These are phyloP conservation scores for Adansonia gregorii DNA, from an alignment of 441 rosid species.

Conservation along the genomic window DNA sequence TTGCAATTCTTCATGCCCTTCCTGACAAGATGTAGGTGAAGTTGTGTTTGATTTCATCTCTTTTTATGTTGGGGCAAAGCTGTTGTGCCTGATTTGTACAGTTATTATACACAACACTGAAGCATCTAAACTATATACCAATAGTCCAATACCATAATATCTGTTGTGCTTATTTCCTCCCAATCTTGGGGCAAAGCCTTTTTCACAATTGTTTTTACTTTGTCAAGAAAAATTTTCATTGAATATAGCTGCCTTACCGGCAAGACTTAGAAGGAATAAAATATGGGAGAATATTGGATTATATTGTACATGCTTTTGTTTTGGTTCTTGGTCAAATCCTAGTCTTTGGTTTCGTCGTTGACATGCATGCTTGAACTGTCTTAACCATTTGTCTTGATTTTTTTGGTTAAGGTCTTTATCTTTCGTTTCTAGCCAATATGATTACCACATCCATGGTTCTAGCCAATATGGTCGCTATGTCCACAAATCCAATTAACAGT, in stretches of 20 bases:
- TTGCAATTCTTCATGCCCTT: neutral
- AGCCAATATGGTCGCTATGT: neutral
- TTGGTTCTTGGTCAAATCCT: neutral
- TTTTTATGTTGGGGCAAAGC: slow-evolving; percentile 1
- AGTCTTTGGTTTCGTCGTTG: neutral
- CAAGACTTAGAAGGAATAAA: neutral
- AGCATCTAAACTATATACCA: slow-evolving; percentile 5
- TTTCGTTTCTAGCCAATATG: neutral
- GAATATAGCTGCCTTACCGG: neutral
- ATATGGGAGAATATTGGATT: neutral
- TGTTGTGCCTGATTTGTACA: slow-evolving; percentile 21
- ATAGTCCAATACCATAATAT: neutral
- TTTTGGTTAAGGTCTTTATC: neutral
- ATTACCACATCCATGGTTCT: too few species aligned
- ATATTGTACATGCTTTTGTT: neutral
- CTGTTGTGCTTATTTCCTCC: too few species aligned
- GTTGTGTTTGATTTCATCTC: slow-evolving; percentile 1
- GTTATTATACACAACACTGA: neutral
- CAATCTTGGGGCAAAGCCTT: neutral
- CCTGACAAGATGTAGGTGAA: slow-evolving; percentile 15
- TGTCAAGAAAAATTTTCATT: neutral
- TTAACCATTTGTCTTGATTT: neutral
- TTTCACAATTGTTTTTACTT: neutral
- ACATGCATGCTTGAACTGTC: neutral
- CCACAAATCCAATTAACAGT: neutral